These are phyloP conservation scores for Phyllosticta citribraziliensis DNA, from an alignment of 2,329 filamentous ascomycete genomes.

Conservation along the genomic window DNA sequence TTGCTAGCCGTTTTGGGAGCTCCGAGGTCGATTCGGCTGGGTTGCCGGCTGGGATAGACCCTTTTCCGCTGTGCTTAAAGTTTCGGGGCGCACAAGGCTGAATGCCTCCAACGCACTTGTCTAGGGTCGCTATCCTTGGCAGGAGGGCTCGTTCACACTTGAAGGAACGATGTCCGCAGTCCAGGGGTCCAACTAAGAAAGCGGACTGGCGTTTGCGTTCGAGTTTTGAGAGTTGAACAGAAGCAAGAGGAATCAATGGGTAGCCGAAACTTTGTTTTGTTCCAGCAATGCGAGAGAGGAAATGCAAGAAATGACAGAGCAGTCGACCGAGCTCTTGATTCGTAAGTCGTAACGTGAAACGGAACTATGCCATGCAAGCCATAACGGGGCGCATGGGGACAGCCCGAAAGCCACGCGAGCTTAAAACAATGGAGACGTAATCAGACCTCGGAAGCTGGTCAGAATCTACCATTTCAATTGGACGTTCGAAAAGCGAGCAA, in stretches of 20 bases:
- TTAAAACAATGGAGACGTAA: neutral
- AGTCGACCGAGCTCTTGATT: neutral
- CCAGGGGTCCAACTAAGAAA: neutral
- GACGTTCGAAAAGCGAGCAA: too few relatives aligned
- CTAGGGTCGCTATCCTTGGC: neutral
- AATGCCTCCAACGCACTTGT: neutral
- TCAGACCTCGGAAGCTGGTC: too few relatives aligned
- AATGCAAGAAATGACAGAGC: too few relatives aligned
- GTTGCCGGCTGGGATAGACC: neutral
- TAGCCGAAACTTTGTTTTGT: too few relatives aligned
- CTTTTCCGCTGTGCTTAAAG: neutral
- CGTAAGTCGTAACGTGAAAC: neutral
- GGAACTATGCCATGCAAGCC: neutral
- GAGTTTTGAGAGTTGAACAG: too few relatives aligned
- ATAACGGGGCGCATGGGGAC: neutral
- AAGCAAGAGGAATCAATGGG: too few relatives aligned
- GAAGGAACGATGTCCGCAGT: neutral
- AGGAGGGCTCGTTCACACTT: neutral
- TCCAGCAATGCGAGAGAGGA: too few relatives aligned
- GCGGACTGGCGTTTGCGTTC: too few relatives aligned
- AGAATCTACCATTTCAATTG: too few relatives aligned
- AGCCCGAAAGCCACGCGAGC: neutral
- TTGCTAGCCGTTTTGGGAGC: neutral
- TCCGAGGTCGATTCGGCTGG: neutral
- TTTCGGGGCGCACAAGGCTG: neutral